Conservation (phyloP, 2,329 filamentous ascomycete genomes). For the Colletotrichum sp. region DNA sequence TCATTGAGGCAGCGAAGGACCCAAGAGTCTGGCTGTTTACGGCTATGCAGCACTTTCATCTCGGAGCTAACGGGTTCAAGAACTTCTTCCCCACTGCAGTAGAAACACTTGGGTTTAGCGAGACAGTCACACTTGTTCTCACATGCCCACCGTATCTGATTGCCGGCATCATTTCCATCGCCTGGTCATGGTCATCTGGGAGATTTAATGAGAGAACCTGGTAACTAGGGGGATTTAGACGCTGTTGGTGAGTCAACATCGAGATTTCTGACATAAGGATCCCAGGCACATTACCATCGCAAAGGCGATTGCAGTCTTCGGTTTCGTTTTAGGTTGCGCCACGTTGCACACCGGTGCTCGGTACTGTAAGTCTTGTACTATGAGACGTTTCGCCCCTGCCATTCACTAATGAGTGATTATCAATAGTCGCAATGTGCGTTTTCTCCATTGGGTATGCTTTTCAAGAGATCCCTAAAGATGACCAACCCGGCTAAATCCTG, state of each 20-base stretch:
- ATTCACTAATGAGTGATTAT: neutral
- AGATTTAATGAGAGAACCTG: conserved; percentile 15
- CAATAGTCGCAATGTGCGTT: conserved; percentile 29
- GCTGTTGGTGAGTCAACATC: no score
- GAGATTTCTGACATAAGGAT: fast-evolving
- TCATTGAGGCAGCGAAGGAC: conserved; percentile 44
- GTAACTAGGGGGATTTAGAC: neutral
- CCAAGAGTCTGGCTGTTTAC: conserved; percentile 49
- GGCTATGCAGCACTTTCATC: conserved; percentile 52
- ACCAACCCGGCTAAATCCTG: neutral
- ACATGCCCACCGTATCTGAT: conserved; percentile 47
- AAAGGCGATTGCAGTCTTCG: conserved; percentile 12
- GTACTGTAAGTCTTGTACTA: conserved; percentile 19
- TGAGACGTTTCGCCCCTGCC: no score
- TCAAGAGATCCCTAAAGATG: neutral
- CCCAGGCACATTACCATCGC: conserved; percentile 8
- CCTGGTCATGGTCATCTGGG: conserved; percentile 30
- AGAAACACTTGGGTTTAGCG: conserved; percentile 40
- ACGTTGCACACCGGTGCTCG: conserved; percentile 33
- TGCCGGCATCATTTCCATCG: conserved; percentile 41
- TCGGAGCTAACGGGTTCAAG: conserved; percentile 32
- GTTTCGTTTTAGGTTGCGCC: conserved; percentile 24
- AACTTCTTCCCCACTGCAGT: conserved; percentile 31
- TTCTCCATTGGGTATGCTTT: conserved; percentile 24
- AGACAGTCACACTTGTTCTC: conserved; percentile 46